These are phyloP conservation scores for Cytospora mali DNA, from an alignment of 2,329 filamentous ascomycete species.

Conservation along the genomic window DNA sequence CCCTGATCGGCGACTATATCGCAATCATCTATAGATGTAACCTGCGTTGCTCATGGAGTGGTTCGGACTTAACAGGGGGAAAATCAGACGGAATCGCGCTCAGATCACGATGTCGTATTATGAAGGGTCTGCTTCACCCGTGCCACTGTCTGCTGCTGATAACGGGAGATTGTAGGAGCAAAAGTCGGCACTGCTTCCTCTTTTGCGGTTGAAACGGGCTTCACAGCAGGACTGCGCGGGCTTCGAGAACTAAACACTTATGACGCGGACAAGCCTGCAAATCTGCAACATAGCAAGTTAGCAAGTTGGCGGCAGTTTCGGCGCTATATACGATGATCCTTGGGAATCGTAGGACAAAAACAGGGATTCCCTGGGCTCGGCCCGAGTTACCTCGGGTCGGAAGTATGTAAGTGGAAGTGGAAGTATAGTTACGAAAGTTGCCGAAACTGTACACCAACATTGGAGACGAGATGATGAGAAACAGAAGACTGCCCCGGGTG, in stretches of 20 bases:
- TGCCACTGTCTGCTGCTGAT: conserved; percentile 3
- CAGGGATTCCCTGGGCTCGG: conserved; percentile 58
- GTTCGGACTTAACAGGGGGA: conserved; percentile 60
- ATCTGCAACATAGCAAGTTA: conserved; percentile 67
- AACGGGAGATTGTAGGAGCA: conserved; percentile 70
- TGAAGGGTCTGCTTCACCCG: conserved; percentile 30
- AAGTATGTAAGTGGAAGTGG: too few relatives aligned
- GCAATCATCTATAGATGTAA: conserved; percentile 72
- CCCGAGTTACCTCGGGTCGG: too few relatives aligned
- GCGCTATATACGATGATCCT: conserved; percentile 66
- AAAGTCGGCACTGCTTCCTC: conserved; percentile 69
- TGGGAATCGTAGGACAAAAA: conserved; percentile 62
- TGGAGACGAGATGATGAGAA: conserved; percentile 51
- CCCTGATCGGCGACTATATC: conserved; percentile 59
- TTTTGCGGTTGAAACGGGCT: conserved; percentile 40
- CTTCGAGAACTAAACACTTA: conserved; percentile 68
- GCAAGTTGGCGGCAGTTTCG: conserved; percentile 58
- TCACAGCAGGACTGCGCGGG: conserved; percentile 54
- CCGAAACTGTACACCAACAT: conserved; percentile 75
- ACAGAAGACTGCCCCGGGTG: conserved; percentile 68
- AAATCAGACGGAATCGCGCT: conserved; percentile 69
- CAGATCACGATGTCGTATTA: conserved; percentile 62
- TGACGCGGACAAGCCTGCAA: conserved; percentile 67
- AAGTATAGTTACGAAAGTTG: conserved; percentile 61
- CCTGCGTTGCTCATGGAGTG: conserved; percentile 58